Evolutionary conservation across 495 filamentous ascomycete species (phyloP), one percentile per base, ranked within the genome.

Genomic region (Terfezia boudieri): DNA sequence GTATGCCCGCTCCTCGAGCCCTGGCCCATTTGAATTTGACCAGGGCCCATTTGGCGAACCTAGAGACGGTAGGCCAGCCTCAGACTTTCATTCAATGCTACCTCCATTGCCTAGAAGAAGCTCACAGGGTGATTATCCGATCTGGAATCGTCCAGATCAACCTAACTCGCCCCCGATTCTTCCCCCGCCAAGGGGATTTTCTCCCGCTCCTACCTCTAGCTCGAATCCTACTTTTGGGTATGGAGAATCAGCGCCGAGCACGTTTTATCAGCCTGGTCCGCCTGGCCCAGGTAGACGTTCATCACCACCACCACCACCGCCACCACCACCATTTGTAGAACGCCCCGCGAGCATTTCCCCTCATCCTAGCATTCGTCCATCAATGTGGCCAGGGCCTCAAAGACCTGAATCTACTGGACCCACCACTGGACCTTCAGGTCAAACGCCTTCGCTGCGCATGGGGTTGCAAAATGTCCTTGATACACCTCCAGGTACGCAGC

Each of bases 71-170:
- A 32, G 17, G 2, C 41, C 41, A 6, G 4, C 41, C 41, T 46
- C 41, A 46, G 26, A 32, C 4, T 0, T 7, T 1, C 26, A 32
- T 32, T 32, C 26, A 32, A 32, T 70, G 12, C 68, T 69, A 20
- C 67, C 67, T 22, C 69, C 66, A 36, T 58, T 69, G 32, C 65
- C 67, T 17, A 64, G 62, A 59, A 60, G 62, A 55, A 60, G 59
- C 55, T 65, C 62, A 37, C 56, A 50, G 48, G 54, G 57, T 53
- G 62, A 65, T 51, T 64, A 64, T 26, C 58, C 59, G 14, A 57
- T 37, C 32, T 64, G 41, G 41, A 46, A 59, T 49, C 53, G 52
- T 22, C 49, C 53, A 52, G 59, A 59, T 23, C 58, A 64, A 49
- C 62, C 62, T 56, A 59, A 59, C 61, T 64, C 61, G 62, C 58